Conservation (phyloP, 164 flowering plant species). For the Macadamia tetraphylla region DNA sequence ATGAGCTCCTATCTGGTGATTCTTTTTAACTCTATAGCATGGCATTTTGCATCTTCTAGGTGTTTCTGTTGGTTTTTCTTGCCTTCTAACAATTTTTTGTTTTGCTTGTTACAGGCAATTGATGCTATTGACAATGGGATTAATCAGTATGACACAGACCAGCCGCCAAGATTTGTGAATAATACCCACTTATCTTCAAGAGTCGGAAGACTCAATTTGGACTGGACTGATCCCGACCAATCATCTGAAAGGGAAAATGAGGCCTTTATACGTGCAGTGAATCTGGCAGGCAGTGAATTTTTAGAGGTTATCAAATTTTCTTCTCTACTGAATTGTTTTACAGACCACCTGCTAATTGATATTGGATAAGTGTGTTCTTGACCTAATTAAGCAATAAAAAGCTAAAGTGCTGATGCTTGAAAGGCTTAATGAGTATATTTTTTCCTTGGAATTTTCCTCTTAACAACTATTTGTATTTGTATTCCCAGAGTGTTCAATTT, state of each 20-base stretch:
- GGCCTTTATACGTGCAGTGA: conserved; percentile 83
- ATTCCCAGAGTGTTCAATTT: conserved; percentile 49
- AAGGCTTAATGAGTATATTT: not conserved
- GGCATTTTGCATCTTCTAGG: not conserved
- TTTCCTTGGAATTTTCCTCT: not conserved
- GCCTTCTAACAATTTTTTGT: not conserved
- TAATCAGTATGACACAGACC: conserved; percentile 72
- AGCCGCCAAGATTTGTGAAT: conserved; percentile 78
- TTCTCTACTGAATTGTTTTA: not conserved
- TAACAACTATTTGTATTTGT: conserved; percentile 1
- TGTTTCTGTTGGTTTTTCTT: not conserved
- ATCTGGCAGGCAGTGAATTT: conserved; percentile 76
- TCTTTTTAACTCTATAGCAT: too few relatives aligned
- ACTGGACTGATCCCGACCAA: conserved; percentile 89
- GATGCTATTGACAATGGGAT: conserved; percentile 96
- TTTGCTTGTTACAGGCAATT: conserved; percentile 53
- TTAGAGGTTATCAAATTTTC: conserved; percentile 48
- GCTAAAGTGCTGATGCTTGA: not conserved
- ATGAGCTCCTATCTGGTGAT: too few relatives aligned
- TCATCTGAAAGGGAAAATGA: conserved; percentile 82
- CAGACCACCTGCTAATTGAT: not conserved
- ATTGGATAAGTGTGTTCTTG: not conserved
- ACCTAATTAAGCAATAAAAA: not conserved
- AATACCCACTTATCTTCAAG: conserved; percentile 80
- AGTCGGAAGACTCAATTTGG: conserved; percentile 75